Evolutionary conservation across 805 yeast species (phyloP), one percentile per base, ranked within the genome.

Genomic region (Kazachstania taianensis): DNA sequence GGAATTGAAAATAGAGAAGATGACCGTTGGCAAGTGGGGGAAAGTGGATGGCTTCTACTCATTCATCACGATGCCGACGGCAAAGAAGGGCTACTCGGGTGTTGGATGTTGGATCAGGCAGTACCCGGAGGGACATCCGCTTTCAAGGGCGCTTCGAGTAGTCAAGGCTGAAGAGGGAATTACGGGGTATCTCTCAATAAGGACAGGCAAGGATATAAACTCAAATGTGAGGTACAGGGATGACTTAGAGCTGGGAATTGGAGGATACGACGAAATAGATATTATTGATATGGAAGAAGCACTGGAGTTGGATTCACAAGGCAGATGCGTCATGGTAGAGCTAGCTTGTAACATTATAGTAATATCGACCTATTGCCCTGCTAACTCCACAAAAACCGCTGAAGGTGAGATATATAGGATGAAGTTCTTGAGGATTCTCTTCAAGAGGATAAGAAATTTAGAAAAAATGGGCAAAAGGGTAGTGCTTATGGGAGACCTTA

Each of bases 81-180:
- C 52, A 2, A 81, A 75, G 52, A 81, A 76, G 50, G 97, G 97
- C 0, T 92, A 92, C 54, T 73, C 89, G 38, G 98, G 98, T 0
- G 96, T 89, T 1, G 94, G 87, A 0, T 71, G 89, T 3, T 89
- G 83, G 59, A 68, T 83, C 2, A 61, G 86, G 32, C 57, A 63
- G 3, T 74, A 79, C 1, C 46, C 50, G 1, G 59, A 57, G 0
- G 57, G 55, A 8, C 81, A 78, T 18, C 55, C 70, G 0, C 51
- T 56, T 1, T 30, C 43, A 16, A 50, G 53, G 14, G 53, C 67
- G 2, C 52, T 86, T 18, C 59, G 66, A 2, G 84, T 85, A 1
- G 34, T 70, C 3, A 74, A 72, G 43, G 96, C 87, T 0, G 97
- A 92, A 52, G 95, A 89, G 56, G 98, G 98, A 0, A 63, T 92